Base-by-base conservation (phyloP, 2,329 filamentous ascomycete species). In the Macrophomina tecta region DNA sequence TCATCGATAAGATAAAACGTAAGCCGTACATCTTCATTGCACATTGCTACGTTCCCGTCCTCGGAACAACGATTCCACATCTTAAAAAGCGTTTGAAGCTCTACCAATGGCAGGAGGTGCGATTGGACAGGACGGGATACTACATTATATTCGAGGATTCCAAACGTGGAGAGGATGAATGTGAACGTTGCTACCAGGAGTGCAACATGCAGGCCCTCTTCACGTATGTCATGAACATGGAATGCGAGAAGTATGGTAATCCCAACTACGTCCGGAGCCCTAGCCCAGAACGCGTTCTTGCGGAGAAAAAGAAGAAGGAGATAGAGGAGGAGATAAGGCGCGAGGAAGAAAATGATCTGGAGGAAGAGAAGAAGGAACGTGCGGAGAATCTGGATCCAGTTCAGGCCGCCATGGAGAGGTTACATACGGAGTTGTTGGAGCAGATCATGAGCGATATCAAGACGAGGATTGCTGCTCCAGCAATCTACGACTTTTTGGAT, bases 301-400 rank as follows among this genome's bases (percentile, higher is more conserved):
- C 79, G 14, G 76, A 80, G 61, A 82, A 81, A 70, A 84, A 85
- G 69, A 85, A 87, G 66, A 86, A 87, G 72, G 89, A 89, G 46
- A 90, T 94, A 68, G 84, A 85, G 66, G 45, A 90, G 66, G 87
- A 89, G 66, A 81, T 87, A 52, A 87, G 87, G 65, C 88, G 86
- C 56, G 92, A 97, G 74, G 90, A 93, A 51, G 91, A 92, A 69
- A 86, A 89, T 58, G 94, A 97, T 74, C 76, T 94, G 7, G 93
- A 97, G 74, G 91, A 95, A 71, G 94, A 98, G 77, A 97, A 95
- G 81, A 90, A 89, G 74, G 90, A 94, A 72, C 85, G 94, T 63
- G 94, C 94, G 18, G 90, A 91, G 74, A 91, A 96, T 75, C 87
- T 97, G 70, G 94, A 99, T 77, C 94, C 95, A n/a, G 92, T 94